Conservation (phyloP, 192 early-diverging fungal genomes). For the Spizellomyces sp. region DNA sequence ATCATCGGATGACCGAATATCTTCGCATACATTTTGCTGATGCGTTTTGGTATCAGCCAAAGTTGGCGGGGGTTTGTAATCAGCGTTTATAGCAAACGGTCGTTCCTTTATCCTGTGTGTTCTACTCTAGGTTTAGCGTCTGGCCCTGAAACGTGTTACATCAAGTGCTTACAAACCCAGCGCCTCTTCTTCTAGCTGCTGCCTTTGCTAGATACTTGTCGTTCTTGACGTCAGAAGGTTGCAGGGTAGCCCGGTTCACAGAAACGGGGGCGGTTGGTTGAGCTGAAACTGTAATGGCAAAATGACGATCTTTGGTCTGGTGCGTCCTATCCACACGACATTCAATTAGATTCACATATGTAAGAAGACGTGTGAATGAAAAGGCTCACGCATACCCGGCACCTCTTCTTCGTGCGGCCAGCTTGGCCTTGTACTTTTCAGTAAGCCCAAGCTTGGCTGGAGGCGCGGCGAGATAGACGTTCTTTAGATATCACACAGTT, state of each 20-base stretch:
- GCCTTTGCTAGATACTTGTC: background rate
- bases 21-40: too few species aligned
- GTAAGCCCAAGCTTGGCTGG: slow-evolving; percentile 4
- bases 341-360: background rate
- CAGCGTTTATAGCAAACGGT: background rate
- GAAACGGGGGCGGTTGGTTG: background rate
- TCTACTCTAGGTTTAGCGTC: background rate
- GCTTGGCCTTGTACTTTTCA: background rate
- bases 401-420: slow-evolving; percentile 5
- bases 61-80: too few species aligned
- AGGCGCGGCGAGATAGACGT: too few species aligned
- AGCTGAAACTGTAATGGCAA: background rate
- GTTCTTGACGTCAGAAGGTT: background rate
- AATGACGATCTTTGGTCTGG: background rate
- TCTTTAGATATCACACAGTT: too few species aligned
- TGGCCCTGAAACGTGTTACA: too few species aligned
- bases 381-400: background rate
- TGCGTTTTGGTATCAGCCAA: too few species aligned
- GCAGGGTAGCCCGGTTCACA: background rate
- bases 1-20: too few species aligned
- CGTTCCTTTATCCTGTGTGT: background rate
- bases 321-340: background rate
- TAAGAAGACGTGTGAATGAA: background rate
- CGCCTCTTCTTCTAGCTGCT: background rate
- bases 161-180: background rate